A percentile compares a stretch with the other conserved stretches of the same genome.
Evolutionary conservation across 495 filamentous ascomycete genomes (phyloP).

Genomic region (Tuber melanosporum): DNA sequence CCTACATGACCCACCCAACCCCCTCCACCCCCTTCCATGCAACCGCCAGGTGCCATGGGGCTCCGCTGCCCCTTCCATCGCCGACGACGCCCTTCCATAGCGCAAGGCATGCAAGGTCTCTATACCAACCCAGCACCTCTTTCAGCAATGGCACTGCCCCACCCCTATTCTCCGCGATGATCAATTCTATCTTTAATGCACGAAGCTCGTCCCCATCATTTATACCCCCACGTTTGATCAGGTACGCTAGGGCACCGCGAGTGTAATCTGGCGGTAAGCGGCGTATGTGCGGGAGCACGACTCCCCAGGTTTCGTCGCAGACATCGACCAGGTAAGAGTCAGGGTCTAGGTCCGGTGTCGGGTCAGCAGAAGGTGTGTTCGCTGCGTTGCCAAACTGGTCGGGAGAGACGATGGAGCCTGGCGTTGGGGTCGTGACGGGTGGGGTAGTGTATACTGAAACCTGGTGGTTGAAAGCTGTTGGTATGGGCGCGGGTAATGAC

Average conservation of each 20-base stretch:
- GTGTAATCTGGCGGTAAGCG: constrained; percentile 60
- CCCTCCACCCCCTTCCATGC: constrained; percentile 36
- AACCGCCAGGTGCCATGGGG: constrained; percentile 29
- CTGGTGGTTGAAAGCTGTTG: constrained; percentile 50
- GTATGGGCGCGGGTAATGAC: constrained; percentile 39
- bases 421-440: constrained; percentile 35
- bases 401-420: constrained; percentile 53
- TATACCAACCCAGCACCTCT: constrained; percentile 24
- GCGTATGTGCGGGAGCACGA: constrained; percentile 63
- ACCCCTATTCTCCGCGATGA: constrained; percentile 27
- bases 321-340: constrained; percentile 71
- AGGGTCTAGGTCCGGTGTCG: constrained; percentile 53
- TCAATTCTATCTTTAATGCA: constrained; percentile 26
- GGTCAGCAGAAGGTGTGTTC: constrained; percentile 52
- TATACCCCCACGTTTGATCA: constrained; percentile 36
- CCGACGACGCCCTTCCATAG: constrained; percentile 34
- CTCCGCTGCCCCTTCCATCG: constrained; percentile 22
- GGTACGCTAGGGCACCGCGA: constrained; percentile 53
- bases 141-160: constrained; percentile 19
- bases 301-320: constrained; percentile 74
- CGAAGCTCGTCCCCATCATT: constrained; percentile 45
- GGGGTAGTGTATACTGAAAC: constrained; percentile 46
- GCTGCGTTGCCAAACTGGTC: constrained; percentile 50
- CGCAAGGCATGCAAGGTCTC: constrained; percentile 28
- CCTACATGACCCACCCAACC: constrained; percentile 29